Evolutionary conservation across 2,329 filamentous ascomycete genomes (phyloP).

Genomic region (Xylariaceae sp.): DNA sequence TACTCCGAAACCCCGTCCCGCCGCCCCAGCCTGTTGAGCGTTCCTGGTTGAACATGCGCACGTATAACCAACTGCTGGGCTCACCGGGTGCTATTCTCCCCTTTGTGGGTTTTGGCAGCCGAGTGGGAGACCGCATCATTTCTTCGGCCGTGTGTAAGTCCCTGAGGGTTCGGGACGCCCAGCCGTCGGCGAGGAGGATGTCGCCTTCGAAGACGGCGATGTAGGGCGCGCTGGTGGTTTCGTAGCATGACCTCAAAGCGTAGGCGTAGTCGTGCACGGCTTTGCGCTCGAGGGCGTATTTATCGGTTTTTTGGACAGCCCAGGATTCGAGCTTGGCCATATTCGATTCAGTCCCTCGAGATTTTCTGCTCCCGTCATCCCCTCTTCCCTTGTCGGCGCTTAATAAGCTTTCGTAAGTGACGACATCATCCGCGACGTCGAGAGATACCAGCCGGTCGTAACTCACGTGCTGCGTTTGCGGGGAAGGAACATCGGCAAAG

Average conservation of each 20-base stretch:
- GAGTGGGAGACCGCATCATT: conserved; percentile 28
- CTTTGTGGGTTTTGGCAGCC: conserved; percentile 19
- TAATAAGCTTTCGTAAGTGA: conserved; percentile 25
- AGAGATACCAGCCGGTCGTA: conserved; percentile 18
- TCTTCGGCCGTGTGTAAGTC: conserved; percentile 23
- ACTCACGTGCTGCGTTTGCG: conserved; percentile 25
- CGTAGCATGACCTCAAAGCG: conserved; percentile 24
- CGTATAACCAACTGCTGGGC: conserved; percentile 30
- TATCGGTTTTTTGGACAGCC: conserved; percentile 18
- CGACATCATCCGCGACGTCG: conserved; percentile 25
- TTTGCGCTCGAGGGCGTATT: conserved; percentile 27
- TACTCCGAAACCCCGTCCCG: conserved; percentile 28
- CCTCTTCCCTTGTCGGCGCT: conserved; percentile 11
- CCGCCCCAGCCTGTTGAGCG: conserved; percentile 29
- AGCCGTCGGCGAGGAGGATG: conserved; percentile 30
- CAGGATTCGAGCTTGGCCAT: conserved; percentile 21
- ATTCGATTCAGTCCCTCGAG: conserved; percentile 19
- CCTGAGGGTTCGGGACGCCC: conserved; percentile 26
- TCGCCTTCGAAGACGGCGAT: conserved; percentile 31
- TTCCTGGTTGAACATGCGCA: conserved; percentile 32
- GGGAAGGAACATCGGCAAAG: conserved; percentile 30
- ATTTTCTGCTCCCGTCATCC: too few relatives aligned
- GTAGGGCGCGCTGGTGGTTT: conserved; percentile 29
- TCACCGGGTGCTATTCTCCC: conserved; percentile 23
- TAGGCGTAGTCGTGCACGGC: conserved; percentile 30